Conservation (phyloP, 116 monocot genomes). For the Phalaenopsis hybrid region DNA sequence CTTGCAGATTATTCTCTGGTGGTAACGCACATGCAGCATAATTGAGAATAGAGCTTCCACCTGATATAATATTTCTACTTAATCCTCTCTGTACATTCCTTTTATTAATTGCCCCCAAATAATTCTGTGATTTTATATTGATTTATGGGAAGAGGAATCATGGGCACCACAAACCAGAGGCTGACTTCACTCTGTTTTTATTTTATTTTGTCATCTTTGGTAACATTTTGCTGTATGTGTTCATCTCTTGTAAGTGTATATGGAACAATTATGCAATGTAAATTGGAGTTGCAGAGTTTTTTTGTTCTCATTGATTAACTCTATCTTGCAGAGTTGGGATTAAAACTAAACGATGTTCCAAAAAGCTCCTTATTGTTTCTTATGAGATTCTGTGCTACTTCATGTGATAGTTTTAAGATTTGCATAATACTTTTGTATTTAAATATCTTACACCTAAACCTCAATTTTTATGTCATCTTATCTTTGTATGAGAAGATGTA, state of each 20-base stretch:
- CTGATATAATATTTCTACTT: not conserved
- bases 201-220: not conserved
- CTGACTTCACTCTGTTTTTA: not conserved
- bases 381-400: too few species aligned
- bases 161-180: not conserved
- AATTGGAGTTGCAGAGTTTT: not conserved
- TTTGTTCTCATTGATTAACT: too few species aligned
- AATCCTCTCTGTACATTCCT: not conserved
- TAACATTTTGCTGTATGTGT: not conserved
- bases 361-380: not conserved
- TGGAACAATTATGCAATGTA: not conserved
- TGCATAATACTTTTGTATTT: too few species aligned
- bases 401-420: too few species aligned
- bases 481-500: too few species aligned
- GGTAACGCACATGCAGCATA: not conserved
- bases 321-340: not conserved
- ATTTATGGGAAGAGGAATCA: not conserved
- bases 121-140: not conserved
- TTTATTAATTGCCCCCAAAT: not conserved
- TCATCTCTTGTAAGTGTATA: not conserved
- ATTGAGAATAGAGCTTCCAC: not conserved
- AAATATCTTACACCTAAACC: too few species aligned
- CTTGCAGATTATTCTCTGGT: not conserved
- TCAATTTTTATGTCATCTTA: too few species aligned
- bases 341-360: not conserved